Percentiles rank a stretch among this genome's conserved stretches.
Conservation (phyloP, 2,329 filamentous ascomycete genomes). For the Colletotrichum phormii region DNA sequence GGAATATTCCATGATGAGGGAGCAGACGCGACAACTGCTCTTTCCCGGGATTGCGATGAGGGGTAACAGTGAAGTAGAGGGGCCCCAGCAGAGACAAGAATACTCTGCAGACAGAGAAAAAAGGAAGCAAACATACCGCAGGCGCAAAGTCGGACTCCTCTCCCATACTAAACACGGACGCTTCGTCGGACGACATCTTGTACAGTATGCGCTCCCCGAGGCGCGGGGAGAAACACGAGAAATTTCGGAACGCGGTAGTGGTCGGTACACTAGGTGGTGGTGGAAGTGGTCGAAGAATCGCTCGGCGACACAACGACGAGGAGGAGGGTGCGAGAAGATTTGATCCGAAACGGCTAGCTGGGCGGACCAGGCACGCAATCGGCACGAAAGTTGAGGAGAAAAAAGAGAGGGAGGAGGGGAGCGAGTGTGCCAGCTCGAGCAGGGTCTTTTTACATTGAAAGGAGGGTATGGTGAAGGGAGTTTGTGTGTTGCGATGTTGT, state of each 20-base stretch:
- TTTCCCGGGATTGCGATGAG: background rate
- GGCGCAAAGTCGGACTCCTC: slow-evolving; percentile 56
- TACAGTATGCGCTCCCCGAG: slow-evolving; percentile 30
- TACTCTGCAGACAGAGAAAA: background rate
- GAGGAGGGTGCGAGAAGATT: slow-evolving; percentile 4
- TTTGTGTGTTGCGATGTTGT: slow-evolving; percentile 13
- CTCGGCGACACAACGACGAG: slow-evolving; percentile 3
- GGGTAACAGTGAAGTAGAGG: background rate
- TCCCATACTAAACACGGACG: slow-evolving; percentile 50
- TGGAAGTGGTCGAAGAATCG: slow-evolving; percentile 1
- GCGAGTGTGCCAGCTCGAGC: slow-evolving; percentile 35
- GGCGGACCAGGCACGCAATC: slow-evolving; percentile 35
- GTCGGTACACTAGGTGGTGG: slow-evolving; percentile 6
- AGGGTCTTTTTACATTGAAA: slow-evolving; percentile 29
- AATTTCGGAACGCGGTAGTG: slow-evolving; percentile 14
- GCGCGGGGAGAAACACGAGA: slow-evolving; percentile 23
- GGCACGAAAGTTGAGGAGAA: slow-evolving; percentile 20
- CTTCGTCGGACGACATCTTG: slow-evolving; percentile 70
- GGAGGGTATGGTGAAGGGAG: slow-evolving; percentile 4
- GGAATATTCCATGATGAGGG: background rate
- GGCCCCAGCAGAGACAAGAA: slow-evolving; percentile 9
- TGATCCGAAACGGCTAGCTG: slow-evolving; percentile 27
- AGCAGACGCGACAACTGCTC: slow-evolving; percentile 3
- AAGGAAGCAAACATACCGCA: slow-evolving; percentile 45
- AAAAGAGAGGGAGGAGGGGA: slow-evolving; percentile 22